Base-by-base conservation (phyloP, 495 filamentous ascomycete genomes). In the Hypoxylon crocopeplum region DNA sequence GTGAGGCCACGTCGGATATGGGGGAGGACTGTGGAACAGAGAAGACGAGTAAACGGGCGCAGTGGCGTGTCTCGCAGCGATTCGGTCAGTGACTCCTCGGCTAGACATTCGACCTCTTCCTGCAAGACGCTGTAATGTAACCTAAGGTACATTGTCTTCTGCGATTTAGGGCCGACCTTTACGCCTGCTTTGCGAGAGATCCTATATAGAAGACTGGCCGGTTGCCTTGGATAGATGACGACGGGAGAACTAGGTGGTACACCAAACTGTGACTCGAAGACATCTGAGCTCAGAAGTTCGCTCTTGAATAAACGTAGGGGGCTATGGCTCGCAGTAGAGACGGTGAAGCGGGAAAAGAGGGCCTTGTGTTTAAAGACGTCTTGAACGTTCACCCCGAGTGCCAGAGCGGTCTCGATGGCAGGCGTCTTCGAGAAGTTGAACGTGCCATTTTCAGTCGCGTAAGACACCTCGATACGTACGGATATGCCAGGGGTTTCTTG, bases 351-450 rank as follows among this genome's bases (percentile, higher is more conserved):
- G 0, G 93, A 97, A 63, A 93, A 94, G 0, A 98, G 80, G 1
- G 85, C 77, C 22, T 86, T 74, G 45, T 89, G 82, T 69, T 95
- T 95, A 80, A 99, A 99, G 30, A 91, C 84, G 62, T 99, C 95
- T 64, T 97, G 92, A 32, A 99, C 93, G 59, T 98, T 97, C 56
- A 99, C 93, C 13, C 92, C 92, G 32, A 99, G 82, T 0, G 91
- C 90, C 8, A 98, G 77, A 13, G 83, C 75, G 5, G 90, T 87
- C 1, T 85, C 82, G 19, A 91, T 76, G n/a, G 81, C 80, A 8
- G 79, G 80, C 17, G 82, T 85, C 40, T 82, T 80, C 2, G 84
- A 82, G 66, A 88, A 96, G 46, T 80, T 75, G 60, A 94, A 97
- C 24, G 71, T 76, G 1, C 91, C 92, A 11, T 82, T 74, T 4